Evolutionary conservation across 2,329 filamentous ascomycete genomes (phyloP).

Genomic region (Podosphaera xanthii): DNA sequence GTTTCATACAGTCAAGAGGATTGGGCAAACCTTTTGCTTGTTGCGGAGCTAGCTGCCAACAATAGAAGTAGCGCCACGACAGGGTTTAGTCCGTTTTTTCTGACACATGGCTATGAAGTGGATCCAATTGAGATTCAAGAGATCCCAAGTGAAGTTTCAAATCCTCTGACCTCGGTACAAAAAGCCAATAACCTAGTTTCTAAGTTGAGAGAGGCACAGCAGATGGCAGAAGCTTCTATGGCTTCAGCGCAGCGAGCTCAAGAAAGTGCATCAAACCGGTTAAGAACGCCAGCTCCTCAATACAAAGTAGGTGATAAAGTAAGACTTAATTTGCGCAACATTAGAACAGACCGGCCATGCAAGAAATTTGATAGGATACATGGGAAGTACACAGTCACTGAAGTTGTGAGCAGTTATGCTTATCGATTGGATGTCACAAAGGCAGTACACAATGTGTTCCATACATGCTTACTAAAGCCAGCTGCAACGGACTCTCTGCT

Average conservation of each 20-base stretch:
- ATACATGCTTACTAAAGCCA: neutral
- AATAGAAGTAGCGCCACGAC: neutral
- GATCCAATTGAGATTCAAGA: neutral
- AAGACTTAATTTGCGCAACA: too few species aligned
- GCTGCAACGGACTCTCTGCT: neutral
- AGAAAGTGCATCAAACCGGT: neutral
- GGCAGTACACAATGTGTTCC: neutral
- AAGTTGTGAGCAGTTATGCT: neutral
- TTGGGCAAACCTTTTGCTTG: neutral
- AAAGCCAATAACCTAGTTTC: too few species aligned
- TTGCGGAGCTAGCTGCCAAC: neutral
- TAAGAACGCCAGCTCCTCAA: too few species aligned
- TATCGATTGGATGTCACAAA: neutral
- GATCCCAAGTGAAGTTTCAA: too few species aligned
- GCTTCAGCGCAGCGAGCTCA: neutral
- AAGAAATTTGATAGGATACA: too few species aligned
- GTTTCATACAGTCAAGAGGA: neutral
- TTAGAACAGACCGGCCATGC: too few species aligned
- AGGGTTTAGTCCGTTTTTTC: neutral
- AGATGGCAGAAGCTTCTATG: neutral
- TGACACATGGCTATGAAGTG: neutral
- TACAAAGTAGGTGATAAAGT: too few species aligned
- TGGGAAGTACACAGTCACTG: too few species aligned
- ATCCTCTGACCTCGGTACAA: too few species aligned
- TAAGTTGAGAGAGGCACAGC: too few species aligned